Base-by-base conservation (phyloP, 2,329 filamentous ascomycete species). In the Fusarium multiceps region DNA sequence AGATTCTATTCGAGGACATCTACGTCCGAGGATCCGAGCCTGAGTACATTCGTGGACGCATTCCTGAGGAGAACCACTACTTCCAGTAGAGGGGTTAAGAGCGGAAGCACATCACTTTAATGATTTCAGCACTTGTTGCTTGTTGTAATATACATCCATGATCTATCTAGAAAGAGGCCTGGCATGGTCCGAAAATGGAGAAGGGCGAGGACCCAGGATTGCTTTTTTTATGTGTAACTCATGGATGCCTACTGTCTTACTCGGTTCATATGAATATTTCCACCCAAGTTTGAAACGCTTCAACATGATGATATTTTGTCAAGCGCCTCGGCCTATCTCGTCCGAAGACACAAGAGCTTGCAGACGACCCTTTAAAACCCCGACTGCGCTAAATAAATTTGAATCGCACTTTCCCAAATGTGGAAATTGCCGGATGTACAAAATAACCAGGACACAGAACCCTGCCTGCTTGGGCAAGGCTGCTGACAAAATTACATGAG, bases 1-100 rank as follows among this genome's bases (percentile, higher is more conserved):
- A 93, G 82, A 96, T 96, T 75, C 87, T 99, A 75, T 99, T 88
- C 82, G 95, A 99, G 90, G 74, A 75, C 47, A 75, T 75, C 55
- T 75, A 75, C 56, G 73, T 75, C 49, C 61, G 55, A 45, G 72
- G 72, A 46, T 72, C 60, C 11, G 72, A 74, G 69, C 73, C 73
- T 45, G 69, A 75, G 71, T 75, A 66, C 69, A 72, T 75, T 61
- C 74, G 74, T 37, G 74, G 74, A 59, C 73, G 74, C 53, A 74
- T 40, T 49, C 67, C 67, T 34, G 67, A 70, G 67, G 67, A 70
- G 67, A 70, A 70, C 67, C 67, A 70, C 47, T 70, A 70, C 61
- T 72, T 71, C 61, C 61, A 71, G 61, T 71, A 72, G 37, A 63
- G 64, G 58, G 41, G 43, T 37, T 57, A 65, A 63, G 68, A 55